Evolutionary conservation across 176 grass and related monocot species (phyloP), one percentile per base, ranked within the genome.

Genomic region (Eleusine coracana): DNA sequence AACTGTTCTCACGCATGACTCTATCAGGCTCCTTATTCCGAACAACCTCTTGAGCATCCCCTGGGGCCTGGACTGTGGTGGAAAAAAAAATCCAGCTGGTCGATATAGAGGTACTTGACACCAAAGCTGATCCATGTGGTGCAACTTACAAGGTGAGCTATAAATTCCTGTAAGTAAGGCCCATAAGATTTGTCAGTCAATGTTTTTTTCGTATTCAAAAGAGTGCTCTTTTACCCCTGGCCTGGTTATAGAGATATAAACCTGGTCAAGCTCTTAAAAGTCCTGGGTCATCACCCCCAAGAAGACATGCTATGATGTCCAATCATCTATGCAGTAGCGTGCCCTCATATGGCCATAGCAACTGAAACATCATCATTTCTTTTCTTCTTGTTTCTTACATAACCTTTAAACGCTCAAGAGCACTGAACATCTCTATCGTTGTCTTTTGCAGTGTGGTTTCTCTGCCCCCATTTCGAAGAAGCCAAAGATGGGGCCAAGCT

Each of bases 21-120:
- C 73, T 70, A 44, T 49, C 69, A 89, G 66, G 78, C 78, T 89
- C 44, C 72, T 86, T 91, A 45, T 91, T 87, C 34, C 77, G 78
- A 36, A 85, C 84, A 39, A 89, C 56, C 41, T 86, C 87, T 88
- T 75, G 84, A 71, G 66, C 74, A 78, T 86, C 82, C 79, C 21
- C 39, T 34, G 31, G 31, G 31, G 40, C 40, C 4, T 86, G 46
- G 76, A 81, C 10, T 75, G 74, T 84, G 10, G 21, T 3, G 17
- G 21, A 64, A 80, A 69, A 78, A 71, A 70, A 82, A 2, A 75
- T n/a, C 25, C 18, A 13, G 74, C 79, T 77, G n/a, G 79, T 79
- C 40, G 40, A 42, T 3, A 7, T 42, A 42, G 40, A 7, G 40
- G 40, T 42, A 66, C 76, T 91, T n/a, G 77, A 80, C 78, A 89